Conservation (phyloP, 2,329 filamentous ascomycete species). For the Escovopsis sp. region DNA sequence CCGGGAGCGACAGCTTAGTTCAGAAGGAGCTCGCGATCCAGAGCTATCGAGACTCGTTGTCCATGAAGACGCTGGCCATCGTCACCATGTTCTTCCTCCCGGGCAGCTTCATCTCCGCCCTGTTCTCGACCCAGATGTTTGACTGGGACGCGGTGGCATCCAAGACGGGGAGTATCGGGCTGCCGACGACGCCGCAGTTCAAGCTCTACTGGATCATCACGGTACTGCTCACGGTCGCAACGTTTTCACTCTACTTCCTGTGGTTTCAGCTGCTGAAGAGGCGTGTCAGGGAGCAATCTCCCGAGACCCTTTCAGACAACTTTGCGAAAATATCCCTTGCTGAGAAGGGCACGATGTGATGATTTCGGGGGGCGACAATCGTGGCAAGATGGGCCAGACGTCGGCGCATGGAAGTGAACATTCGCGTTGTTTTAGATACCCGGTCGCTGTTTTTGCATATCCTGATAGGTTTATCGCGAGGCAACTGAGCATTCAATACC, state of each 20-base stretch:
- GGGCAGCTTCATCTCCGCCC: constrained; percentile 26
- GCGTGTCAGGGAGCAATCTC: neutral
- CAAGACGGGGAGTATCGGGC: constrained; percentile 11
- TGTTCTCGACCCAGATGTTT: constrained; percentile 24
- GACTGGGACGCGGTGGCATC: constrained; percentile 16
- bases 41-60: constrained; percentile 25
- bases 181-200: constrained; percentile 22
- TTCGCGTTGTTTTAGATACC: neutral
- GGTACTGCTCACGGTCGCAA: constrained; percentile 21
- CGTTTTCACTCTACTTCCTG: constrained; percentile 21
- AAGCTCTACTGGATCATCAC: constrained; percentile 26
- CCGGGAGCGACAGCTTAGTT: constrained; percentile 21
- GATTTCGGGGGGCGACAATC: neutral
- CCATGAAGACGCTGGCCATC: constrained; percentile 28
- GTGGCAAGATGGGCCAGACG: neutral
- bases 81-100: constrained; percentile 30
- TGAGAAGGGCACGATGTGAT: constrained; percentile 3
- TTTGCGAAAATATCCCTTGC: neutral
- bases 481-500: too few relatives aligned
- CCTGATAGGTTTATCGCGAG: too few relatives aligned
- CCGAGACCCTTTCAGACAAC: neutral
- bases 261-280: constrained; percentile 19
- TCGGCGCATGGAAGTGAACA: neutral
- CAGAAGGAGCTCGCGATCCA: constrained; percentile 19
- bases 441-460: too few relatives aligned